phyloP scores from a whole-genome alignment of 352 stramenopile genomes.

The Elongisporangium anandrum region DNA sequence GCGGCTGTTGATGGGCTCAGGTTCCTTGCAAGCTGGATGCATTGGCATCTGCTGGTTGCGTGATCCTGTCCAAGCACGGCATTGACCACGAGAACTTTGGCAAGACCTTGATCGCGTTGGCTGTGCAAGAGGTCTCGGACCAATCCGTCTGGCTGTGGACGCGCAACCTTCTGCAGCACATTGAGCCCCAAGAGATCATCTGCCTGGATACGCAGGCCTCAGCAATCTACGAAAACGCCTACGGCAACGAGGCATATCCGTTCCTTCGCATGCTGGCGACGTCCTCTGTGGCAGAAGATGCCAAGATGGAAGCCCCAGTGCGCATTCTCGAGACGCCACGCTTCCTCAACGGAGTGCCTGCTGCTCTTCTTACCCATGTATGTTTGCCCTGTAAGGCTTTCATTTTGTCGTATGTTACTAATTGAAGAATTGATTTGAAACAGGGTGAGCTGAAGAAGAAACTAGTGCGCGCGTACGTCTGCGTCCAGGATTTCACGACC shows the following conservation, averaged over 20 bases:
- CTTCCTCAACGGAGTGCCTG: constrained; percentile 45
- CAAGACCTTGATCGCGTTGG: constrained; percentile 33
- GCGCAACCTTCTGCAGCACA: constrained; percentile 28
- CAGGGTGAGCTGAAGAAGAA: constrained; percentile 53
- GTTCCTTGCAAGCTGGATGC: constrained; percentile 19
- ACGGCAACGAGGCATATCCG: constrained; percentile 18
- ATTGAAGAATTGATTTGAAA: not conserved
- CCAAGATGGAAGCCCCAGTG: constrained; percentile 25
- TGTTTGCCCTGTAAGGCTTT: not conserved
- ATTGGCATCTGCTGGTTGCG: constrained; percentile 9
- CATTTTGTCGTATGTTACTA: constrained; percentile 6
- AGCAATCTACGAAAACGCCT: constrained; percentile 44
- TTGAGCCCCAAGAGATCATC: constrained; percentile 41
- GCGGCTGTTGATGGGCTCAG: constrained; percentile 7
- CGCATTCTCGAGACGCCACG: constrained; percentile 48
- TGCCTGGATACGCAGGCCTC: constrained; percentile 59
- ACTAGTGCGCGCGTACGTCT: constrained; percentile 50
- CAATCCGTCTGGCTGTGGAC: constrained; percentile 49
- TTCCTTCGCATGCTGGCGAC: constrained; percentile 47
- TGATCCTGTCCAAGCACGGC: constrained; percentile 40
- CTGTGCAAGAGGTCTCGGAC: constrained; percentile 36
- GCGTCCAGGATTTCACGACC: constrained; percentile 37
- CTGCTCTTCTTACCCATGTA: constrained; percentile 59
- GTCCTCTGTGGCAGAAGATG: constrained; percentile 19
- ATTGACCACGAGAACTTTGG: constrained; percentile 21